Base-by-base conservation (phyloP, 306 rosid species). In the Pueraria montana region DNA sequence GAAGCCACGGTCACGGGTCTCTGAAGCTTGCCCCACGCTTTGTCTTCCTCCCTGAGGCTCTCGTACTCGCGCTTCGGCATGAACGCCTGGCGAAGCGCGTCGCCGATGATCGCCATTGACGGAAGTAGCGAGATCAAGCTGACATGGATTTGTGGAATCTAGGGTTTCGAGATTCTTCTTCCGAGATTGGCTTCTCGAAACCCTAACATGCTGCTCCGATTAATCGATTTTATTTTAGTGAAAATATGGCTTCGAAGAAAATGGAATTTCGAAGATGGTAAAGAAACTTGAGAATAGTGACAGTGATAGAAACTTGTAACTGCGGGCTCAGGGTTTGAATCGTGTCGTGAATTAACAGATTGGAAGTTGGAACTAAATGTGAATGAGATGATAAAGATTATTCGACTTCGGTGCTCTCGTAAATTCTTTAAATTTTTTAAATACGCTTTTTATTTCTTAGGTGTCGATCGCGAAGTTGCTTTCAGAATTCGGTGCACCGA, bases 61-160 rank as follows among this genome's bases (percentile, higher is more conserved):
- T 89, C 90, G 81, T 94, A 96, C 90, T 94, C 97, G 75, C 84
- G 97, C 89, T 91, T 96, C 40, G 91, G 98, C 98, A 94, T 96
- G 85, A 96, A 96, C 23, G 93, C 98, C 86, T 94, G 97, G 58
- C 97, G 97, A 81, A 96, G 97, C 80, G 99, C 99, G 87, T 90
- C 97, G 80, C 97, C 91, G 69, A 96, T 90, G 21, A 92, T 86
- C 81, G 86, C 93, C 99, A 96, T 96, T n/a, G 68, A 67, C 52
- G 66, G 74, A 55, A 61, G 67, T 27, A 36, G 30, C 26, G 43
- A 38, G 52, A 45, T 76, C 81, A 65, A 17, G 24, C 13, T 16
- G 78, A 52, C 42, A 50, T 56, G 34, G 20, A 50, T 27, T 34
- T 27, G 1, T 0, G 42, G 14, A 62, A 62, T 72, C 76, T 78